phyloP scores from a whole-genome alignment of 192 early-diverging fungal genomes.

The Lobosporangium transversale region DNA sequence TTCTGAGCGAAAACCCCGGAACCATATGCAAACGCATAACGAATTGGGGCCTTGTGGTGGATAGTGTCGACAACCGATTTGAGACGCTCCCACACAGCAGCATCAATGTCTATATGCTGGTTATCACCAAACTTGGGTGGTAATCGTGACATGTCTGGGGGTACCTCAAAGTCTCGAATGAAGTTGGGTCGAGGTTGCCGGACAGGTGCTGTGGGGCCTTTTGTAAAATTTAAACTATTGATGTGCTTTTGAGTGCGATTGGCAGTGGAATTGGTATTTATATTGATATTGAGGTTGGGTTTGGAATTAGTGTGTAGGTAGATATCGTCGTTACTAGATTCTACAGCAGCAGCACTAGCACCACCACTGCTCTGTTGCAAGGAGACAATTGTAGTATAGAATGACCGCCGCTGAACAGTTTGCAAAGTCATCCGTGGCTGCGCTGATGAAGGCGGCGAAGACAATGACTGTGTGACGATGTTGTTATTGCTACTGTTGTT shows the following conservation, averaged over 20 bases:
- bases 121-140: constrained; percentile 69
- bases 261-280: too few species aligned
- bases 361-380: not conserved
- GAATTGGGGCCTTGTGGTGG: constrained; percentile 63
- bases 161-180: constrained; percentile 49
- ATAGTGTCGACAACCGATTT: constrained; percentile 58
- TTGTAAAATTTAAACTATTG: not conserved
- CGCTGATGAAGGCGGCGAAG: constrained; percentile 1
- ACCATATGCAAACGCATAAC: constrained; percentile 95
- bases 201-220: constrained; percentile 2
- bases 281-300: not conserved
- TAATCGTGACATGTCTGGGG: constrained; percentile 48
- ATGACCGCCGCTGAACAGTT: not conserved
- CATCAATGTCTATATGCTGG: constrained; percentile 67
- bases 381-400: constrained; percentile 3
- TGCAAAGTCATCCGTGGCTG: not conserved
- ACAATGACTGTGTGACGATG: constrained; percentile 7
- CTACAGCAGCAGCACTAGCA: constrained; percentile 1
- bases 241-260: not conserved
- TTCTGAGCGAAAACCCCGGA: constrained; percentile 92
- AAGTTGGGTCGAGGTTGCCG: constrained; percentile 44
- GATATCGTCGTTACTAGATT: not conserved
- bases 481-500: not conserved
- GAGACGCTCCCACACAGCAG: constrained; percentile 58
- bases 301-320: not conserved